Conservation (phyloP, 371 early-diverging fungal genomes). For the Mucor piriformis region DNA sequence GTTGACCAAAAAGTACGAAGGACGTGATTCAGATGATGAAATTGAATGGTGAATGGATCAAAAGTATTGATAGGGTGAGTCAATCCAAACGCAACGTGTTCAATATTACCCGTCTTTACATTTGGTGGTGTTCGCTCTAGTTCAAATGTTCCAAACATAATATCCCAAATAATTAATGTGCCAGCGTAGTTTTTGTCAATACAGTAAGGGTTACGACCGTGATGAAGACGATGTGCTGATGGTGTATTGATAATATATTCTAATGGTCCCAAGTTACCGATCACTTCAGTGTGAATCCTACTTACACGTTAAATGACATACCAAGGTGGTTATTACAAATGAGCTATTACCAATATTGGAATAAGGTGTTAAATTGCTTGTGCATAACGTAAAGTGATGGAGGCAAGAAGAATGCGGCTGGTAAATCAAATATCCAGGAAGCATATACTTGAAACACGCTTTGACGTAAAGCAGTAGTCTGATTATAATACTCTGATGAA, state of each 20-base stretch:
- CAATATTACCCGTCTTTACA: conserved; percentile 10
- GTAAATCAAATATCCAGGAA: conserved; percentile 38
- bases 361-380: conserved; percentile 52
- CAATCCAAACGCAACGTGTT: conserved; percentile 57
- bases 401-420: conserved; percentile 48
- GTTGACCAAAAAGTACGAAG: conserved; percentile 36
- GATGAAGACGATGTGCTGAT: conserved; percentile 60
- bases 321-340: not conserved
- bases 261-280: conserved; percentile 44
- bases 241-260: conserved; percentile 65
- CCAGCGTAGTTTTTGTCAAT: conserved; percentile 66
- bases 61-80: conserved; percentile 63
- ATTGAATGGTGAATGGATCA: conserved; percentile 54
- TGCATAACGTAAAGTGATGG: conserved; percentile 55
- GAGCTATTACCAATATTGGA: conserved; percentile 59
- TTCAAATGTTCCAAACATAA: conserved; percentile 61
- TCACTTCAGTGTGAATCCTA: conserved; percentile 34
- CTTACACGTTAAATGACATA: not conserved
- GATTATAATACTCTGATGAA: conserved; percentile 58
- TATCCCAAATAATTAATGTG: conserved; percentile 63
- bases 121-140: conserved; percentile 32
- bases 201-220: conserved; percentile 63
- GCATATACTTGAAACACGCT: conserved; percentile 48
- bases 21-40: conserved; percentile 51
- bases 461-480: conserved; percentile 57